phyloP scores from a whole-genome alignment of 2,329 filamentous ascomycete genomes.

The Fusarium proliferatum region DNA sequence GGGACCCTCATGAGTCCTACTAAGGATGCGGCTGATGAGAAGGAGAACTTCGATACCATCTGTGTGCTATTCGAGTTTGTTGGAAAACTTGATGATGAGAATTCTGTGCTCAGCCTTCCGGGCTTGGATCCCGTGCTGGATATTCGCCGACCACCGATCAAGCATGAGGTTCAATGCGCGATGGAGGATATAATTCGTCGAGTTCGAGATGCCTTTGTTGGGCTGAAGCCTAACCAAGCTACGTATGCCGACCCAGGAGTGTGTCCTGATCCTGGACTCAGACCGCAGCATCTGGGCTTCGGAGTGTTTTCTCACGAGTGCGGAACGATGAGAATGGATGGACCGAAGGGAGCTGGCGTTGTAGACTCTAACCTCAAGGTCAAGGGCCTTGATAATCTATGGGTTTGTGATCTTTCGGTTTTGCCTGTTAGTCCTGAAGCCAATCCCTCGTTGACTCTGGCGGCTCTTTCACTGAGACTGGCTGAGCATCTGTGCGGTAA shows the following conservation, averaged over 20 bases:
- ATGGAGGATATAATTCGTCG: conserved; percentile 12
- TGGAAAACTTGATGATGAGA: neutral
- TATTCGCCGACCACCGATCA: conserved; percentile 9
- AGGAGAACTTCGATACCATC: conserved; percentile 28
- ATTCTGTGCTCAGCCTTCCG: conserved; percentile 19
- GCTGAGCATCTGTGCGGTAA: conserved; percentile 12
- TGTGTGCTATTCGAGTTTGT: conserved; percentile 32
- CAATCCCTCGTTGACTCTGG: conserved; percentile 24
- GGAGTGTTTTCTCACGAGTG: conserved; percentile 34
- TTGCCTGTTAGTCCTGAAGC: conserved; percentile 29
- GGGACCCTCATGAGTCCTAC: conserved; percentile 10
- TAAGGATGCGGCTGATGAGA: conserved; percentile 3
- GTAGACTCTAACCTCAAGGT: conserved; percentile 21
- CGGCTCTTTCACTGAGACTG: conserved; percentile 24
- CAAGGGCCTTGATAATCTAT: conserved; percentile 20
- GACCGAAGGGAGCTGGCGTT: neutral
- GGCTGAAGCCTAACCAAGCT: neutral
- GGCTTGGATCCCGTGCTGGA: conserved; percentile 23
- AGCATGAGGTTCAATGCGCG: conserved; percentile 6
- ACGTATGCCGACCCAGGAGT: neutral
- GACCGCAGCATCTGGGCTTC: conserved; percentile 28
- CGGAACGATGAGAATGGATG: conserved; percentile 35
- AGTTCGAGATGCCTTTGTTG: conserved; percentile 13
- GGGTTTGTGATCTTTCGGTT: conserved; percentile 32
- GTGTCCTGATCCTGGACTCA: neutral